These are phyloP conservation scores for Lachnellula cervina DNA, from an alignment of 2,329 filamentous ascomycete species.

Conservation along the genomic window DNA sequence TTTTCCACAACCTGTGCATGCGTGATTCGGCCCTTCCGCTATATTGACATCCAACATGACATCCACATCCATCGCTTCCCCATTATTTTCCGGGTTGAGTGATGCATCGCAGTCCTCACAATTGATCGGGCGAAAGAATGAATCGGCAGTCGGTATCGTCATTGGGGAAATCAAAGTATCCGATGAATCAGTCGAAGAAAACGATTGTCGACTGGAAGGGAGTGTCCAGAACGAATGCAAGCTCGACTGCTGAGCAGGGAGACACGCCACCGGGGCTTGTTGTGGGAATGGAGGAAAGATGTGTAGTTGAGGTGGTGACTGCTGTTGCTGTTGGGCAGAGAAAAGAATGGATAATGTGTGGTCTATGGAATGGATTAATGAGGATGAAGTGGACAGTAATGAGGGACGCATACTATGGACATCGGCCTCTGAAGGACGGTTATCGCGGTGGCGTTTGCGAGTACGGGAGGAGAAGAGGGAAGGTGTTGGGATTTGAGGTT, in stretches of 20 bases:
- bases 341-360: slow-evolving; percentile 55
- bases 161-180: slow-evolving; percentile 19
- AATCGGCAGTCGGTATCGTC: slow-evolving; percentile 5
- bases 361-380: slow-evolving; percentile 23
- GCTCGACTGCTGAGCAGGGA: slow-evolving; percentile 41
- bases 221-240: slow-evolving; percentile 61
- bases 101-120: slow-evolving; percentile 52
- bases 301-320: slow-evolving; percentile 22
- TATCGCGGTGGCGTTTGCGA: slow-evolving; percentile 56
- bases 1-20: slow-evolving; percentile 49
- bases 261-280: slow-evolving; percentile 14
- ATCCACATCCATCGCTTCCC: slow-evolving; percentile 40
- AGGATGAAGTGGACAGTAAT: background rate
- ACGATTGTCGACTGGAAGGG: slow-evolving; percentile 29
- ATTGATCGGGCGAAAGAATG: slow-evolving; percentile 31
- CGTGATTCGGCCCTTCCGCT: slow-evolving; percentile 23
- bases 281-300: slow-evolving; percentile 15
- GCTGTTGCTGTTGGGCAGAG: slow-evolving; percentile 44
- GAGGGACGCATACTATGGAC: slow-evolving; percentile 25
- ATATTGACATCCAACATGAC: slow-evolving; percentile 35
- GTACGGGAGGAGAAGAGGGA: slow-evolving; percentile 53
- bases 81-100: slow-evolving; percentile 23
- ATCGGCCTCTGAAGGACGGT: slow-evolving; percentile 51
- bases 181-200: slow-evolving; percentile 29
- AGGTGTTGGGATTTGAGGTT: slow-evolving; percentile 29